Evolutionary conservation across 768 basidiomycete genomes (phyloP), one percentile per base, ranked within the genome.

Genomic region (Trametes gibbosa): DNA sequence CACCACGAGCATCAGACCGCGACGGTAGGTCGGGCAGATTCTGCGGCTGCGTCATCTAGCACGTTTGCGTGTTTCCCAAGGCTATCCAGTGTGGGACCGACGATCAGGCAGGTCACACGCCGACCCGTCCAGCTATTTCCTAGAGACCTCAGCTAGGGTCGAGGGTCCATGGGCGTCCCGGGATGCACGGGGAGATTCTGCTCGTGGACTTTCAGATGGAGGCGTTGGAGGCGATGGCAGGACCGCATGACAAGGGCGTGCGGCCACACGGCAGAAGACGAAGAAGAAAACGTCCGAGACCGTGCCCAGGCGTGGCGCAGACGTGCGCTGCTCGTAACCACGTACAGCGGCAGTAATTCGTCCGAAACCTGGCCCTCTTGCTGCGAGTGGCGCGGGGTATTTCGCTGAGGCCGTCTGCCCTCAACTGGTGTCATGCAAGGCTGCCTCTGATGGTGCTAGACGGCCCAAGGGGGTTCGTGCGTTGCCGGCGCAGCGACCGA

Each of bases 201-300:
- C 41, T n/a, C 47, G 12, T 32, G 47, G 55, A 42, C 29, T 50
- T 54, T 56, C 55, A 42, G 55, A 56, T 56, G 47, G 55, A 49
- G 55, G 55, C 55, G 55, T 56, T n/a, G 47, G 27, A 27, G 17
- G 23, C 47, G 16, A 34, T 32, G 10, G 29, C 35, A 27, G 43
- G 12, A 23, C 43, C 19, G 43, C 42, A 21, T 32, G 43, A 5
- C 53, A 46, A 14, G 34, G 23, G 32, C n/a, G n/a, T n/a, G n/a
- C 23, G 27, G 16, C 29, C 21, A 19, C 25, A 27, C 47, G 47
- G 40, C 52, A 34, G 52, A 43, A 43, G 19, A 23, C 12, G 13
- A 19, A n/a, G 42, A 43, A n/a, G 19, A 43, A n/a, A 32, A 13
- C 54, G 24, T 25, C 54, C 35, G 42, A 53, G n/a, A 21, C 43